These are phyloP conservation scores for Agaricus bisporus DNA, from an alignment of 768 basidiomycete genomes.

Conservation along the genomic window DNA sequence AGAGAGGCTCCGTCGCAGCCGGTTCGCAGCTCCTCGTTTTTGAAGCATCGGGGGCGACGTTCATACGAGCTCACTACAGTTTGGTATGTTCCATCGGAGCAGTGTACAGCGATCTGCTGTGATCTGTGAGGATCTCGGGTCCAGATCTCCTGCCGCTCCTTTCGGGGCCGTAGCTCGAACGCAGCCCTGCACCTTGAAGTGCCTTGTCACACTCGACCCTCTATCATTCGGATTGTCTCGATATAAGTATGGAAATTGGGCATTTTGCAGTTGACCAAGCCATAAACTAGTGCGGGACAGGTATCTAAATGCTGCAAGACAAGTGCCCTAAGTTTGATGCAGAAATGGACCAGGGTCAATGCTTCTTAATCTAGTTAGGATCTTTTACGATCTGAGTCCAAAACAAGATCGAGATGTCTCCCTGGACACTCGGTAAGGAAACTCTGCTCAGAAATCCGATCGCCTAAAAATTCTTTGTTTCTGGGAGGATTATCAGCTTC, in stretches of 20 bases:
- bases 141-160: constrained; percentile 16
- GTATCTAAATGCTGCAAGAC: not conserved
- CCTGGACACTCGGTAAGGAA: constrained; percentile 11
- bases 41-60: too few species aligned
- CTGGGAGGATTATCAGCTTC: not conserved
- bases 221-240: not conserved
- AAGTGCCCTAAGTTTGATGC: not conserved
- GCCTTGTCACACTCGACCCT: constrained; percentile 2
- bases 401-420: constrained; percentile 2
- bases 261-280: not conserved
- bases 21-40: too few species aligned
- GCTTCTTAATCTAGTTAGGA: not conserved
- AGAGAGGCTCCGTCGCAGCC: too few species aligned
- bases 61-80: too few species aligned
- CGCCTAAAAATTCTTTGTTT: not conserved
- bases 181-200: constrained; percentile 8
- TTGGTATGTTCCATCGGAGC: too few species aligned
- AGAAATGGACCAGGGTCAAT: constrained; percentile 11
- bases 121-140: not conserved
- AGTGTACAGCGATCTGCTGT: not conserved
- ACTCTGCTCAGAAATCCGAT: constrained; percentile 7
- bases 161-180: constrained; percentile 20
- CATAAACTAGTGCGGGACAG: not conserved
- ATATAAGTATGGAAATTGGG: not conserved
- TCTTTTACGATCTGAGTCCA: constrained; percentile 3